Evolutionary conservation across 192 early-diverging fungal species (phyloP).

Genomic region (Coemansia sp.): DNA sequence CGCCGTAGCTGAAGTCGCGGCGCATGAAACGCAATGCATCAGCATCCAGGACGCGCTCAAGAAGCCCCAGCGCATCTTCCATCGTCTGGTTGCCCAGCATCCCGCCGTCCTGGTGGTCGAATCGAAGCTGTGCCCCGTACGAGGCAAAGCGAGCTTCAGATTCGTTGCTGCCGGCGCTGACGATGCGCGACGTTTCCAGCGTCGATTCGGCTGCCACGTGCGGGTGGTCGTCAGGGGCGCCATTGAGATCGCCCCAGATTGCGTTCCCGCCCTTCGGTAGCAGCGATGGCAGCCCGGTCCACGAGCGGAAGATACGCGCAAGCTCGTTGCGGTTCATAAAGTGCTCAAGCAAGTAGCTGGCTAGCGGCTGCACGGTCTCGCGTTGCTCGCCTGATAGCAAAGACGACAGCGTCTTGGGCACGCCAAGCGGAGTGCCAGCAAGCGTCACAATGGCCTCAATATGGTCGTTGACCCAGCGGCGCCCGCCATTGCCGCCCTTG

Average conservation of each 20-base stretch:
- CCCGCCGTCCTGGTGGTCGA: constrained; percentile 28
- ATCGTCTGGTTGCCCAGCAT: constrained; percentile 43
- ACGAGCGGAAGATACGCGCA: constrained; percentile 74
- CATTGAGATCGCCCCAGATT: constrained; percentile 68
- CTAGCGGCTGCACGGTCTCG: constrained; percentile 79
- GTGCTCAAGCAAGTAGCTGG: constrained; percentile 76
- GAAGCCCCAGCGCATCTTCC: constrained; percentile 54
- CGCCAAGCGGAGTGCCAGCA: constrained; percentile 81
- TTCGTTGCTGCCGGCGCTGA: constrained; percentile 12
- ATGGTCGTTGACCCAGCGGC: constrained; percentile 73
- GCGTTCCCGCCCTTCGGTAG: constrained; percentile 80
- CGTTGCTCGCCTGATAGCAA: constrained; percentile 78
- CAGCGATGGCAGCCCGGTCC: constrained; percentile 75
- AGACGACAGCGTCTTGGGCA: constrained; percentile 77
- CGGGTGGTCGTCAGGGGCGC: constrained; percentile 72
- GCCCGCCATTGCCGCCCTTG: constrained; percentile 66
- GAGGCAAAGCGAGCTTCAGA: constrained; percentile 16
- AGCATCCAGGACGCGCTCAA: constrained; percentile 55
- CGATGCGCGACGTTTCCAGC: not conserved
- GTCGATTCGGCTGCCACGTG: not conserved
- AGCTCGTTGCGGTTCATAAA: constrained; percentile 79
- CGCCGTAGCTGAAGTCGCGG: constrained; percentile 66
- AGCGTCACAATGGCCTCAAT: constrained; percentile 81
- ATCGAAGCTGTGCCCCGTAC: constrained; percentile 59
- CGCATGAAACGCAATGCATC: constrained; percentile 56